A percentile compares a stretch with the other conserved stretches of the same genome.
Conservation (phyloP, 1,139 yeast genomes). For the Candida anutae region DNA sequence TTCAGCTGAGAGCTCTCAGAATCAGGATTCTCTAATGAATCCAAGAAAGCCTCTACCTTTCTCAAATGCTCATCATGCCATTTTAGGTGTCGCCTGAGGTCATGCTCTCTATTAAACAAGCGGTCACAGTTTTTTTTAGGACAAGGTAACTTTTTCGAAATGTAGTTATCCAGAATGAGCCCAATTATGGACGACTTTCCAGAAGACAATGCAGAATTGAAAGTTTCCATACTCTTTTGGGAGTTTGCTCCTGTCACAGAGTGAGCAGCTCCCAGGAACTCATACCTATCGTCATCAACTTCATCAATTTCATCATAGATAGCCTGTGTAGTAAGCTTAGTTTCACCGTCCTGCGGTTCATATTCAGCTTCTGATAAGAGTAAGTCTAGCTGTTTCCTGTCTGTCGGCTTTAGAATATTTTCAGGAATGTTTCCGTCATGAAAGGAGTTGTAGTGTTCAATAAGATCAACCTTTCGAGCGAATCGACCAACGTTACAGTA, state of each 20-base stretch:
- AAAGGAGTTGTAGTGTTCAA: conserved; percentile 35
- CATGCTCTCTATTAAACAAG: conserved; percentile 39
- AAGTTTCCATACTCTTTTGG: conserved; percentile 16
- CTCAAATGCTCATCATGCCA: conserved; percentile 44
- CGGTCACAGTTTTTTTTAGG: conserved; percentile 41
- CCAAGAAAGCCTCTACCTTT: conserved; percentile 26
- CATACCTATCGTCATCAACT: conserved; percentile 3
- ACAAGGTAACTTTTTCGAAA: conserved; percentile 31
- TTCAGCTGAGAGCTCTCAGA: no score
- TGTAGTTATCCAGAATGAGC: conserved; percentile 28
- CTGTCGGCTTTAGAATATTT: conserved; percentile 20
- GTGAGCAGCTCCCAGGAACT: conserved; percentile 1
- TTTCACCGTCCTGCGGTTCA: background rate
- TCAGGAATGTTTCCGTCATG: conserved; percentile 37
- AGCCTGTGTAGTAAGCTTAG: background rate
- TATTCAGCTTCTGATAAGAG: conserved; percentile 12
- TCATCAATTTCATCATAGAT: conserved; percentile 8
- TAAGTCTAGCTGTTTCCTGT: conserved; percentile 15
- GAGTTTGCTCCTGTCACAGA: conserved; percentile 9
- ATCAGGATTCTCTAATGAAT: conserved; percentile 13
- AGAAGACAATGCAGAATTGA: conserved; percentile 9
- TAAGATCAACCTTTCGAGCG: conserved; percentile 26
- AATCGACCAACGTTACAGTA: conserved; percentile 35
- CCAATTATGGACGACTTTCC: conserved; percentile 23
- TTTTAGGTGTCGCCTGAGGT: conserved; percentile 42